Base-by-base conservation (phyloP, 2,329 filamentous ascomycete genomes). In the Neonectria faginata region DNA sequence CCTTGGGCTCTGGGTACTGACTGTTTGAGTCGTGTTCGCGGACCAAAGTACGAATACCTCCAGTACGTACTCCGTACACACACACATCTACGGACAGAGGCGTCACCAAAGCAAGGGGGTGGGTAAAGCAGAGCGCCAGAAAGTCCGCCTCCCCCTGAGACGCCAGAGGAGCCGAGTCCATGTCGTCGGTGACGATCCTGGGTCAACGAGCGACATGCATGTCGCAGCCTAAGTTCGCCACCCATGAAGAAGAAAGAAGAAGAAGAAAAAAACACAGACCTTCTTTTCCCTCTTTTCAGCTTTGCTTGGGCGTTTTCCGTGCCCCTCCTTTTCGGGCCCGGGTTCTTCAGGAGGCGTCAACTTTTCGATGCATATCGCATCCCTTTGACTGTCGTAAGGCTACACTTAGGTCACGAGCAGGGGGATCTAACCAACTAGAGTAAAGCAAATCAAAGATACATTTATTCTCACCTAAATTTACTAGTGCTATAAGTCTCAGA, bases 141-240 rank as follows among this genome's bases (percentile, higher is more conserved):
- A 56, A 39, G 47, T 55, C 47, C 52, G 57, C 64, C 54, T 56
- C 57, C 66, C 66, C 64, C 55, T 67, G 70, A 73, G 64, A 67
- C 67, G 62, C 57, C 62, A 60, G 47, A 63, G 70, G 67, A 68
- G 64, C 71, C 71, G 61, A 45, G 60, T 73, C 71, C 71, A 70
- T 62, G 69, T 70, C 65, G 67, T 68, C 62, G 63, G 66, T 72
- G 66, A 67, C 63, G 54, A 61, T 64, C 57, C 60, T 58, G 52
- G 67, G 33, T 25, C 55, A 47, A 54, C 67, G 48, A 62, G 64
- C 25, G 39, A 62, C 67, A 60, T 71, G 67, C 60, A 71, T 71
- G 62, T 63, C 65, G 68, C 67, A 65, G 47, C 47, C 47, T 11
- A 8, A 25, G 25, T 48, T 44, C 18, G 42, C 18, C 42, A 22